Evolutionary conservation across 345 rosid species (phyloP), one percentile per base, ranked within the genome.

Genomic region (Salix suchowensis): DNA sequence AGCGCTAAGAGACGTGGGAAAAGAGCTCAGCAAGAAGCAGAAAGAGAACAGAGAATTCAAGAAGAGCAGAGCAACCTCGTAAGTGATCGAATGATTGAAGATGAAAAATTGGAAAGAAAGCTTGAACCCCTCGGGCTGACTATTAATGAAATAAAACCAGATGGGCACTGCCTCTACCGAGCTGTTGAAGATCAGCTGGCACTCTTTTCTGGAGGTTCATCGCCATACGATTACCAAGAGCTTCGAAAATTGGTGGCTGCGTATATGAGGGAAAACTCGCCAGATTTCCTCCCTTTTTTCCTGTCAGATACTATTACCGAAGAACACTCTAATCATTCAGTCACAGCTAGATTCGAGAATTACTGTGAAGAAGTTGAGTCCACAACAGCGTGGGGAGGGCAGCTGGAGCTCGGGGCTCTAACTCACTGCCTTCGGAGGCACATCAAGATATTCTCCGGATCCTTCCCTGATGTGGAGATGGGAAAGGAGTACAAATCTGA

Each of bases 101-200:
- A 91, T 58, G 85, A 87, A 74, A 88, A 88, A 46, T 77, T 91
- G 80, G 87, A 81, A 68, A 79, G 24, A 74, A 89, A 89, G 78
- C 89, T 91, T 46, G 87, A 88, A 68, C 98, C 94, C 26, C 71
- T 89, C 58, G 93, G 97, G 24, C 82, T 93, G 83, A 84, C 87
- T 0, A 74, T 92, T 58, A 85, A 75, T 60, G 94, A 93, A 86
- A 93, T 93, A 50, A 96, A 92, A 78, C 92, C 99, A 26, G 94
- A 96, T 67, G 99, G 97, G 16, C 92, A 93, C 80, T 93, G 99
- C 80, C 97, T 93, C 74, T 96, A 92, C 85, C 82, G 96, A 48
- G 98, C 99, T 30, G 93, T 96, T 26, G 98, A 96, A 70, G 86
- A 90, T 78, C 99, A 96, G 88, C 87, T 93, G 4, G 86, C 91